Conservation (phyloP, 2,329 filamentous ascomycete species). For the Sporothrix mexicana region DNA sequence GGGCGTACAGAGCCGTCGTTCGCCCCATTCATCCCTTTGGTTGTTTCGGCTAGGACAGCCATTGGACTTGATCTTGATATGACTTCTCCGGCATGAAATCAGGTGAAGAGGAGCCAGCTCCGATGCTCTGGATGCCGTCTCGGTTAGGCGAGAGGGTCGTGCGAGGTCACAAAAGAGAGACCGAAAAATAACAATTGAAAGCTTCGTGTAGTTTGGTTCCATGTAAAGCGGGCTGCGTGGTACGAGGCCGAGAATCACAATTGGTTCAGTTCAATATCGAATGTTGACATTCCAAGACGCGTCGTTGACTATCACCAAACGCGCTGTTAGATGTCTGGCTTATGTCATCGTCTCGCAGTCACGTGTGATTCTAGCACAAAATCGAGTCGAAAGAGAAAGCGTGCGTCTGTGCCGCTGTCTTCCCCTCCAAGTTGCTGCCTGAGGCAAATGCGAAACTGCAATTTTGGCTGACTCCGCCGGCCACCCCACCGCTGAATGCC, state of each 20-base stretch:
- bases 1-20: too few relatives aligned
- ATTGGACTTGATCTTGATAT: conserved; percentile 22
- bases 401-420: neutral
- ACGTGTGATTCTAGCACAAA: neutral
- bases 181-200: neutral
- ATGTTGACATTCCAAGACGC: conserved; percentile 18
- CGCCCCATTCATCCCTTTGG: neutral
- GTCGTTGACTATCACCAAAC: neutral
- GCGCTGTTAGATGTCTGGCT: neutral
- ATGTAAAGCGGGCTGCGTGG: too few relatives aligned
- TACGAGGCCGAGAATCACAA: neutral
- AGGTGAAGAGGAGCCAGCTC: too few relatives aligned
- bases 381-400: neutral
- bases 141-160: too few relatives aligned
- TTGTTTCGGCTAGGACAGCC: too few relatives aligned
- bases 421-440: conserved; percentile 27
- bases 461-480: conserved; percentile 21
- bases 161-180: too few relatives aligned
- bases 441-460: conserved; percentile 4
- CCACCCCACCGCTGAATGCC: conserved; percentile 33
- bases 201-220: too few relatives aligned
- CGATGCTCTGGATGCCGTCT: too few relatives aligned
- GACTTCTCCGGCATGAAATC: neutral
- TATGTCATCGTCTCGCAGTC: conserved; percentile 16
- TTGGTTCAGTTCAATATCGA: neutral